Base-by-base conservation (phyloP, 2,329 filamentous ascomycete species). In the Alternaria viburni region DNA sequence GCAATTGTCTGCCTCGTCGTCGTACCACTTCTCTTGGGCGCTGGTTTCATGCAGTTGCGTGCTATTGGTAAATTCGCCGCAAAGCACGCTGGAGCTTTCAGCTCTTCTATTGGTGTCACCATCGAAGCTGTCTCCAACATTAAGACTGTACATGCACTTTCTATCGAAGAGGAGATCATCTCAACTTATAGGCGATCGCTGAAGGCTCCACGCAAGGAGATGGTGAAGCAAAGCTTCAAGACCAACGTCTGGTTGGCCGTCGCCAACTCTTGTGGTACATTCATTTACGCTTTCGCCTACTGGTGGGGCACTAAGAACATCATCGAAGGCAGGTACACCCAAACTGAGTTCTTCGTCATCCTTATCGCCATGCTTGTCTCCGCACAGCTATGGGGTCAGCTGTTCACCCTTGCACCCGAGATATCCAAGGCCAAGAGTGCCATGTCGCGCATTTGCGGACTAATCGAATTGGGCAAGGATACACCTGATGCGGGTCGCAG, bases 251-350 rank as follows among this genome's bases (percentile, higher is more conserved):
- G 86, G 83, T 83, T 89, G 8, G 87, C 89, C 3, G 81, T 89
- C 36, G 84, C 88, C 15, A 87, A 88, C 73, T 86, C 85, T 66
- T 81, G 86, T 10, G 86, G 88, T 19, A 91, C 90, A 71, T 84
- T 91, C 54, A 87, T 93, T 25, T 92, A 93, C 72, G 89, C 90
- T 0, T 86, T 94, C 57, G 89, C 90, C 0, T 93, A 93, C 78
- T 94, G 91, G 90, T 94, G 91, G 90, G 91, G 91, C 4, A 86
- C 90, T 0, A 90, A 87, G 69, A 87, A 89, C 66, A 91, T 93
- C 62, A 86, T 89, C 55, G 83, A 85, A 45, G 90, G 91, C 5
- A 81, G 87, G 59, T 90, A 90, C 68, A 86, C 86, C 46, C 87
- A 89, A 30, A 86, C 91, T n/a, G 80, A 88, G 55, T 93, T 93